Percentiles rank a stretch among this genome's conserved stretches.
These are phyloP conservation scores for Parietichytrium sp. DNA, from an alignment of 108 stramenopile genomes.

Conservation along the genomic window DNA sequence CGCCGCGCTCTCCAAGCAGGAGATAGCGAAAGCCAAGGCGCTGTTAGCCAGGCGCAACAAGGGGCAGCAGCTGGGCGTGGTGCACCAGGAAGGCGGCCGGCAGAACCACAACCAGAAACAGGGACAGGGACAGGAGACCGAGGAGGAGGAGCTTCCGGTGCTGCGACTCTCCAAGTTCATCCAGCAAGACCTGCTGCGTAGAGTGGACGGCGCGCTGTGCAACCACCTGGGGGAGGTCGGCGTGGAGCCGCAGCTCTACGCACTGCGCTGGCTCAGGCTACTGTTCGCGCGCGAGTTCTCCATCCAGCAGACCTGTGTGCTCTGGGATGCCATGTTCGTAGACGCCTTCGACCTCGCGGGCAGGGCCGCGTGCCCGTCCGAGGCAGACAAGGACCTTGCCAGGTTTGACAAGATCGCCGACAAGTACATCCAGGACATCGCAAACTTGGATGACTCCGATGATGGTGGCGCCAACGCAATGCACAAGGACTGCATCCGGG, in stretches of 20 bases:
- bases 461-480: too few species aligned
- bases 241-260: slow-evolving; percentile 59
- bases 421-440: too few species aligned
- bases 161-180: slow-evolving; percentile 44
- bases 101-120: neutral
- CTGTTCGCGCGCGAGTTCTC: slow-evolving; percentile 55
- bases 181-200: slow-evolving; percentile 45
- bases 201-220: slow-evolving; percentile 48
- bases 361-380: neutral
- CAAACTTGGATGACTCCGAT: neutral
- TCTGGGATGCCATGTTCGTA: slow-evolving; percentile 56
- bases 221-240: slow-evolving; percentile 42
- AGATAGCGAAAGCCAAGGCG: slow-evolving; percentile 5
- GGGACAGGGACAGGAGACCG: neutral
- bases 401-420: too few species aligned
- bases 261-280: slow-evolving; percentile 54
- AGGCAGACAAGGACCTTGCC: too few species aligned
- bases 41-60: neutral
- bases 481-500: too few species aligned
- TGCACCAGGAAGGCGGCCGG: neutral
- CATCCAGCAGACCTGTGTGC: slow-evolving; percentile 24
- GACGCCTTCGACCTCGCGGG: neutral
- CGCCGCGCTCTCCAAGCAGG: neutral
- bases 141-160: slow-evolving; percentile 41
- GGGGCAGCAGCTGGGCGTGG: neutral